Conservation (phyloP, 2,329 filamentous ascomycete genomes). For the Tolypocladium capitatum region DNA sequence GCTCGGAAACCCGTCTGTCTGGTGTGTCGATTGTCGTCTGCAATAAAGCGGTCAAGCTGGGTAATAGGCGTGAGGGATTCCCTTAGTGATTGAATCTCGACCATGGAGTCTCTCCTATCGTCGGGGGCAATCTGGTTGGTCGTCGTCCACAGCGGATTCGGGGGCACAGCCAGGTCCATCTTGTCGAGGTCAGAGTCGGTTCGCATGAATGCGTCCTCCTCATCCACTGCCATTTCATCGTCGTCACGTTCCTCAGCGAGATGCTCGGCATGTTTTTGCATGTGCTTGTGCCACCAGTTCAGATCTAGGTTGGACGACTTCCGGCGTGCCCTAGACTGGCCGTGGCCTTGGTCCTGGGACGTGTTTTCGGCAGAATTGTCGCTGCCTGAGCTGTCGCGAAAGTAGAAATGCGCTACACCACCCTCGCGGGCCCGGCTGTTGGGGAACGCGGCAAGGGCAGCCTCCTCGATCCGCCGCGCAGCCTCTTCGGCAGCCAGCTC, state of each 20-base stretch:
- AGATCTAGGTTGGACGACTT: constrained; percentile 51
- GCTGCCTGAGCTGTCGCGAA: constrained; percentile 49
- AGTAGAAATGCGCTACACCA: constrained; percentile 58
- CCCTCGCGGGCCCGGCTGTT: constrained; percentile 57
- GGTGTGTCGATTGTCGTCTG: constrained; percentile 4
- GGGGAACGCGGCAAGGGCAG: constrained; percentile 63
- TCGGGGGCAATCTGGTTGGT: constrained; percentile 16
- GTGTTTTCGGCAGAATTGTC: constrained; percentile 31
- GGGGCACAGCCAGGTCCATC: constrained; percentile 26
- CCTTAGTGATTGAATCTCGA: constrained; percentile 8
- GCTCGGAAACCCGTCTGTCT: neutral
- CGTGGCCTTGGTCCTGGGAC: constrained; percentile 16
- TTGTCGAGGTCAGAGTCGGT: constrained; percentile 29
- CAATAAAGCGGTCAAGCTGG: constrained; percentile 9
- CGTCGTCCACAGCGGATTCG: constrained; percentile 29
- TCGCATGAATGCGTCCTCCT: constrained; percentile 14
- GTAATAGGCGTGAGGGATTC: constrained; percentile 12
- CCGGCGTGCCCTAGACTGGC: constrained; percentile 27
- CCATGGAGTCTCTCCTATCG: constrained; percentile 15
- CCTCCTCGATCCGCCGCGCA: constrained; percentile 66
- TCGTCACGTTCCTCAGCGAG: constrained; percentile 34
- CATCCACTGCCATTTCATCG: constrained; percentile 10
- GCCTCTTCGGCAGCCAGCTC: constrained; percentile 69
- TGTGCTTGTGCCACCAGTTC: constrained; percentile 65
- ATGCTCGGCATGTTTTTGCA: constrained; percentile 65